Evolutionary conservation across 208 protist genomes (phyloP).

Genomic region (Angomonas ambiguus): DNA sequence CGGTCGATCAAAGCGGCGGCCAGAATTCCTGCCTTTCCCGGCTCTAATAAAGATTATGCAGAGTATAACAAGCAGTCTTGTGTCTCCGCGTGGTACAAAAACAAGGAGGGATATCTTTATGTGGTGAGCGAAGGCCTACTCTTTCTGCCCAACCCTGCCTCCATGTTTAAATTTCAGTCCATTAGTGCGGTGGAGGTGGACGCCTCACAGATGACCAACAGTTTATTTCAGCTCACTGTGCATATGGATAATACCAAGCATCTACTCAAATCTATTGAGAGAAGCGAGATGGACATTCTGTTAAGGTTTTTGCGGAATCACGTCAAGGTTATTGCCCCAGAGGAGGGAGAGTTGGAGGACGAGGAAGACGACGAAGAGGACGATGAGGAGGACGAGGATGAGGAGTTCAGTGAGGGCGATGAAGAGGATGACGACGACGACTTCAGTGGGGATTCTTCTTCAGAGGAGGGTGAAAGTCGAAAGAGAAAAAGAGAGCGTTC

Average conservation of each 20-base stretch:
- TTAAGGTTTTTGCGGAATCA: slow-evolving; percentile 42
- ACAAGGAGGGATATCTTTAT: slow-evolving; percentile 71
- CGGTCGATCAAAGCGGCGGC: slow-evolving; percentile 72
- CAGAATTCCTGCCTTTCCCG: slow-evolving; percentile 65
- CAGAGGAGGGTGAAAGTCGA: slow-evolving; percentile 40
- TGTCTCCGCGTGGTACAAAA: slow-evolving; percentile 69
- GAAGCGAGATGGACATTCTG: slow-evolving; percentile 58
- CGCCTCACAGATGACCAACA: slow-evolving; percentile 54
- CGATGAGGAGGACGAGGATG: slow-evolving; percentile 28
- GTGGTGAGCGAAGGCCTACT: slow-evolving; percentile 69
- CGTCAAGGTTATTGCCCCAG: slow-evolving; percentile 29
- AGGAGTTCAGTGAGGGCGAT: slow-evolving; percentile 44
- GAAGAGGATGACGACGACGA: slow-evolving; percentile 24
- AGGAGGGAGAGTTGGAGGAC: slow-evolving; percentile 49
- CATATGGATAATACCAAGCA: slow-evolving; percentile 52
- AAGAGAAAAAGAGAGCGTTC: slow-evolving; percentile 43
- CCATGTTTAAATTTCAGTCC: slow-evolving; percentile 42
- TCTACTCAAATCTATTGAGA: slow-evolving; percentile 64
- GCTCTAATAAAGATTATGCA: slow-evolving; percentile 78
- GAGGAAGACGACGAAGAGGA: slow-evolving; percentile 46
- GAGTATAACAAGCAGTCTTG: slow-evolving; percentile 54
- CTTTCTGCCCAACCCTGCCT: slow-evolving; percentile 78
- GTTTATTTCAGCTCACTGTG: slow-evolving; percentile 75
- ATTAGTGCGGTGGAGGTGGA: slow-evolving; percentile 59
- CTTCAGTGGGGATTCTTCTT: too few species aligned